Conservation (phyloP, 768 basidiomycete species). For the Pisolithus microcarpus region DNA sequence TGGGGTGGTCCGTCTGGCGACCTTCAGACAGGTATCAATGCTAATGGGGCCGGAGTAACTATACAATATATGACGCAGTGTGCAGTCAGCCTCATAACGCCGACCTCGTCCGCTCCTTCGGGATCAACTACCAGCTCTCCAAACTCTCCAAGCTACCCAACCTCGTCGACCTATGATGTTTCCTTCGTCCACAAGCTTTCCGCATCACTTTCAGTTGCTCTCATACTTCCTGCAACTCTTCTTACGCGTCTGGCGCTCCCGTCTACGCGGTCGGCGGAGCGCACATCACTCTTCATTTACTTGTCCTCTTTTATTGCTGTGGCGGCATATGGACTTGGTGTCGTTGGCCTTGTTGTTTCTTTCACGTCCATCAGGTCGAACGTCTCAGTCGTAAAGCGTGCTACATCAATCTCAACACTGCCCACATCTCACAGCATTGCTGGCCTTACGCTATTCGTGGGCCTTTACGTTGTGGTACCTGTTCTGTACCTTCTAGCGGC, state of each 20-base stretch:
- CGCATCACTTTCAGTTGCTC: conserved; percentile 42
- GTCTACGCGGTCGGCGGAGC: conserved; percentile 23
- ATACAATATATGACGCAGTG: conserved; percentile 55
- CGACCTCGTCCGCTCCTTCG: conserved; percentile 17
- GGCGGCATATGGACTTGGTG: conserved; percentile 49
- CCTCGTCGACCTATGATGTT: conserved; percentile 31
- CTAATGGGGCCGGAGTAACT: conserved; percentile 61
- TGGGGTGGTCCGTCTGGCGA: conserved; percentile 67
- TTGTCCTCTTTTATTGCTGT: conserved; percentile 35
- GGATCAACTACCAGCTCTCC: conserved; percentile 13
- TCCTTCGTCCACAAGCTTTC: conserved; percentile 42
- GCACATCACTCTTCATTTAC: conserved; percentile 26
- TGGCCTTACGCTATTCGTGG: conserved; percentile 57
- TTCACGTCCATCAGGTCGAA: conserved; percentile 48
- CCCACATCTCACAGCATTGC: conserved; percentile 58
- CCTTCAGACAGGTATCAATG: conserved; percentile 55
- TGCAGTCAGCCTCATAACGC: conserved; percentile 33
- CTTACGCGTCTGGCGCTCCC: conserved; percentile 37
- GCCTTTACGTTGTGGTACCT: conserved; percentile 51
- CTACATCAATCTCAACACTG: conserved; percentile 30
- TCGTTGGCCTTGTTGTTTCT: conserved; percentile 54
- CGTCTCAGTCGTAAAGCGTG: conserved; percentile 26
- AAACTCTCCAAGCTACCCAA: conserved; percentile 11
- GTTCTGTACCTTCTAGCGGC: conserved; percentile 29
- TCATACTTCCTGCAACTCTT: conserved; percentile 37